These are phyloP conservation scores for Zizania palustris DNA, from an alignment of 202 grass and related monocot species.

Conservation along the genomic window DNA sequence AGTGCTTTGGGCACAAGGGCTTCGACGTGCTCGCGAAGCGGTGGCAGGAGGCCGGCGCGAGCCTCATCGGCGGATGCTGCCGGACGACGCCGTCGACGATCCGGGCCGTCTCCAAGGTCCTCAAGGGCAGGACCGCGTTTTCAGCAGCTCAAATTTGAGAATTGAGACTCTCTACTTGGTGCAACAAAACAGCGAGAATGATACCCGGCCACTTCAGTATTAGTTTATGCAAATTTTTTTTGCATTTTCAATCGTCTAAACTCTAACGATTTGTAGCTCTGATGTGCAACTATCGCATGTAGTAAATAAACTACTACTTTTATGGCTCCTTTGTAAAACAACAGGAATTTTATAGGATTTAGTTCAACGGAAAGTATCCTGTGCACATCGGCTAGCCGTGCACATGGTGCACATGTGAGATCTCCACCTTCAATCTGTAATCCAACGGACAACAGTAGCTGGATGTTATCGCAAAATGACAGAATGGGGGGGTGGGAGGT, in stretches of 20 bases:
- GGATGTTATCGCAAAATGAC: too few relatives aligned
- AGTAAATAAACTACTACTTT: too few relatives aligned
- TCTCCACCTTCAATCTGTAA: too few relatives aligned
- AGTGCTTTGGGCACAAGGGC: constrained; percentile 63
- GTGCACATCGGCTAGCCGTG: too few relatives aligned
- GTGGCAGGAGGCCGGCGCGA: constrained; percentile 75
- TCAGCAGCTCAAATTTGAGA: constrained; percentile 24
- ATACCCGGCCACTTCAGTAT: constrained; percentile 17
- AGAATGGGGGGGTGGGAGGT: too few relatives aligned
- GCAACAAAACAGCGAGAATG: not conserved
- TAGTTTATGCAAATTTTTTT: not conserved
- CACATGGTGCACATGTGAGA: too few relatives aligned
- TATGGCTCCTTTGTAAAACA: too few relatives aligned
- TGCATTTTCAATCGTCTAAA: not conserved
- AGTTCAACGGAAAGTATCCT: too few relatives aligned
- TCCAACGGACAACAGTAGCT: too few relatives aligned
- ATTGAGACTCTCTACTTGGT: not conserved
- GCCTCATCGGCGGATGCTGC: constrained; percentile 74
- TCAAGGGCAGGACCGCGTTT: constrained; percentile 38
- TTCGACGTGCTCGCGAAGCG: constrained; percentile 64
- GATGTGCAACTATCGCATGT: not conserved
- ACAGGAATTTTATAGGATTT: too few relatives aligned
- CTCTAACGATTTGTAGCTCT: not conserved
- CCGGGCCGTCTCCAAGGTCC: constrained; percentile 55
- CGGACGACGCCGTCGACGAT: constrained; percentile 81